A percentile compares a stretch with the other conserved stretches of the same genome.
Conservation (phyloP, 805 yeast species). For the Yarrowia sp. region DNA sequence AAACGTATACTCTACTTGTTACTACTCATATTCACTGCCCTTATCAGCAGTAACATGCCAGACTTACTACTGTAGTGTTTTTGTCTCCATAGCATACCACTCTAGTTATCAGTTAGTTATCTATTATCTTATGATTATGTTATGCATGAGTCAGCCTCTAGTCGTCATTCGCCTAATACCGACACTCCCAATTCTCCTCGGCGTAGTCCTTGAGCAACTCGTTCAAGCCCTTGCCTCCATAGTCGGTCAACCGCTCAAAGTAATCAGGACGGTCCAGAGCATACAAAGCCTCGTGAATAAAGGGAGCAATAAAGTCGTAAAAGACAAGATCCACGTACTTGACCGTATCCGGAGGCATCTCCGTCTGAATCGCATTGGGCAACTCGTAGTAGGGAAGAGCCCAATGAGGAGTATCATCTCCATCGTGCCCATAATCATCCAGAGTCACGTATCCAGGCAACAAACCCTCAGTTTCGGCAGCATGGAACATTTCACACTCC, state of each 20-base stretch:
- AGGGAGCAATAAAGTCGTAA: constrained; percentile 67
- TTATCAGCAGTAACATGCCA: no score
- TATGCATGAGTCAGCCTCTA: no score
- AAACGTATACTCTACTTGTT: no score
- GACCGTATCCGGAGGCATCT: constrained; percentile 33
- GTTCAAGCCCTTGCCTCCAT: constrained; percentile 27
- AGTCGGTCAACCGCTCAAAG: constrained; percentile 25
- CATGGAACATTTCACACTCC: constrained; percentile 30
- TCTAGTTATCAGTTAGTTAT: no score
- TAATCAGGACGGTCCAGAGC: constrained; percentile 31
- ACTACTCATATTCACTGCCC: no score
- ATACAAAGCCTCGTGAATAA: constrained; percentile 47
- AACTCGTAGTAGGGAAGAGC: constrained; percentile 56
- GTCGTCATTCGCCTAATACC: not conserved
- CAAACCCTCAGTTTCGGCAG: not conserved
- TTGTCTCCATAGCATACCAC: no score
- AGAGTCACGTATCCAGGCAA: constrained; percentile 65
- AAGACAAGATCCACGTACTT: constrained; percentile 64
- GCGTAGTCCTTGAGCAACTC: constrained; percentile 8
- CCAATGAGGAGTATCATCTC: constrained; percentile 75
- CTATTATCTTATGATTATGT: no score
- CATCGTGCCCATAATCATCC: constrained; percentile 82
- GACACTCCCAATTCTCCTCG: constrained; percentile 4
- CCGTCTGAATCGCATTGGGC: constrained; percentile 74
- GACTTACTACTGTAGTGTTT: no score